Conservation (phyloP, 106 monocot species). For the Agapanthus africanus region DNA sequence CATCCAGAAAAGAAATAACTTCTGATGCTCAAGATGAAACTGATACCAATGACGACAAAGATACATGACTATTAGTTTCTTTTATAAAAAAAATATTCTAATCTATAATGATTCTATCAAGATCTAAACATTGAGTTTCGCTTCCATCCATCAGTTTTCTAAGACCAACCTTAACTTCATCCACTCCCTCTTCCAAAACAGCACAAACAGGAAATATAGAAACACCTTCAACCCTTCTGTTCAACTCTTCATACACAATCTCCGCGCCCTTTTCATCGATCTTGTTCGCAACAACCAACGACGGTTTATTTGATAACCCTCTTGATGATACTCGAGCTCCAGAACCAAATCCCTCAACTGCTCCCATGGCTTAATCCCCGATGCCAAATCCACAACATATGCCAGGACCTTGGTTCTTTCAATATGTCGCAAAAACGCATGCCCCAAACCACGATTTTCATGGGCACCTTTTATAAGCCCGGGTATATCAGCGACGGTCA, state of each 20-base stretch:
- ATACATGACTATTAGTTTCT: too few relatives aligned
- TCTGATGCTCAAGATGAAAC: too few relatives aligned
- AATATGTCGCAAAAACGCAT: constrained; percentile 87
- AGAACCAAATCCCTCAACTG: constrained; percentile 67
- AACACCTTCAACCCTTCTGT: constrained; percentile 62
- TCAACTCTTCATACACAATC: constrained; percentile 54
- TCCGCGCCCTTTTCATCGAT: constrained; percentile 80
- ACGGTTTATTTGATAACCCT: constrained; percentile 56
- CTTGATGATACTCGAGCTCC: constrained; percentile 75
- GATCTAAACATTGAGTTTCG: constrained; percentile 25
- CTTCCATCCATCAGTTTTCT: constrained; percentile 49
- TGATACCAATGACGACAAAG: too few relatives aligned
- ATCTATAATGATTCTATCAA: constrained; percentile 40
- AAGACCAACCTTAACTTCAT: constrained; percentile 69
- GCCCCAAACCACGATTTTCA: constrained; percentile 81
- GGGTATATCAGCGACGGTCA: constrained; percentile 93
- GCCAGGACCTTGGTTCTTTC: constrained; percentile 80
- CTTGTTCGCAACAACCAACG: constrained; percentile 84
- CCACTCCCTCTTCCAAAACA: constrained; percentile 73
- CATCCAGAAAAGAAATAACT: too few relatives aligned
- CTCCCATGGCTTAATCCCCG: constrained; percentile 78
- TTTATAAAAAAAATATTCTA: constrained; percentile 13
- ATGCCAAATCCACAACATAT: constrained; percentile 83
- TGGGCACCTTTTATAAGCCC: constrained; percentile 90
- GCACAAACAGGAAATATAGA: constrained; percentile 74